Conservation (phyloP, 192 early-diverging fungal genomes). For the Coemansia sp. region DNA sequence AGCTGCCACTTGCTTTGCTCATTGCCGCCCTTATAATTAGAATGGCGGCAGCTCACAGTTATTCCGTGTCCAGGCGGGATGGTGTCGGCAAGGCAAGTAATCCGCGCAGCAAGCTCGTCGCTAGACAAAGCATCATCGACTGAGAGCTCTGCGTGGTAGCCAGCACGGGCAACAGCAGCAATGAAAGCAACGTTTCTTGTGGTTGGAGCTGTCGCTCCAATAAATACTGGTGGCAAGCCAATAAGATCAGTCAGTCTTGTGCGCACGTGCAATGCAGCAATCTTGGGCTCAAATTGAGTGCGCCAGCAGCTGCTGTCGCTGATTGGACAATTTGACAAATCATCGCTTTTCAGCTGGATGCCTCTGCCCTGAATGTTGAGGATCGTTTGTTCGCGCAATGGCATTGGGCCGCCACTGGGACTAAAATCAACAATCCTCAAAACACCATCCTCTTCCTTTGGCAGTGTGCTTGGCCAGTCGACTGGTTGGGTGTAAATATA, state of each 20-base stretch:
- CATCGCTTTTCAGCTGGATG: slow-evolving; percentile 40
- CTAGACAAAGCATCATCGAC: slow-evolving; percentile 80
- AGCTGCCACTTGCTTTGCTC: slow-evolving; percentile 64
- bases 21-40: not conserved
- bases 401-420: slow-evolving; percentile 72
- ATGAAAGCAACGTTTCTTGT: slow-evolving; percentile 79
- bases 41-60: slow-evolving; percentile 69
- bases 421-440: slow-evolving; percentile 86
- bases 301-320: slow-evolving; percentile 61
- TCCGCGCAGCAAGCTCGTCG: slow-evolving; percentile 64
- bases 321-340: not conserved
- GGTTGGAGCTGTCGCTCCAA: slow-evolving; percentile 86
- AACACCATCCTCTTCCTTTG: not conserved
- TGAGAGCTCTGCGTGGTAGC: slow-evolving; percentile 90
- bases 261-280: slow-evolving; percentile 63
- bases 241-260: slow-evolving; percentile 64
- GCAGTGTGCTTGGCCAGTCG: slow-evolving; percentile 28
- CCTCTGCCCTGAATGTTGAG: slow-evolving; percentile 85
- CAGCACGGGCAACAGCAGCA: slow-evolving; percentile 83
- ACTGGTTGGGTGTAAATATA: slow-evolving; percentile 20
- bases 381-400: slow-evolving; percentile 58
- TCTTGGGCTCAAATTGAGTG: slow-evolving; percentile 69
- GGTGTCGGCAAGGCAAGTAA: slow-evolving; percentile 70
- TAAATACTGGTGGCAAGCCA: slow-evolving; percentile 86
- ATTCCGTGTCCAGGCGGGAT: slow-evolving; percentile 81